Base-by-base conservation (phyloP, 371 early-diverging fungal genomes). In the Syncephalis plumigaleata region DNA sequence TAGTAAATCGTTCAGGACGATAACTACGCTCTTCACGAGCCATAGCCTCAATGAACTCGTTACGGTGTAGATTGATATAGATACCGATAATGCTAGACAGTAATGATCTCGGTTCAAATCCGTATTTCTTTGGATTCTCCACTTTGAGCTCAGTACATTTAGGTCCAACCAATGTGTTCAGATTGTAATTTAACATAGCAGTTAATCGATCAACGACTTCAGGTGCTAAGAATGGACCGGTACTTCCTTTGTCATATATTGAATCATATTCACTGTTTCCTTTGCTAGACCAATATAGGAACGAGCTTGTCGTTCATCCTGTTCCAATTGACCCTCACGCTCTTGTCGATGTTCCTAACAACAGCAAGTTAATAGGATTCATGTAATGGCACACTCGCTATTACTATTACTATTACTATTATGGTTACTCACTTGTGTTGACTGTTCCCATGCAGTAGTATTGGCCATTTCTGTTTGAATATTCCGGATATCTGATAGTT, bases 141-240 rank as follows among this genome's bases (percentile, higher is more conserved):
- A 92, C 92, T 56, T 85, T 90, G 22, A 99, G 72, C 38, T 87
- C 89, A 1, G 85, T 80, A 59, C 92, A 92, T 56, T 84, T 85
- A 4, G 93, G 93, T 1, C 98, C 98, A 3, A 89, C 96, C 46
- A 99, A 62, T 21, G 84, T 78, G 2, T 77, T 73, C 21, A 98
- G 67, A 53, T 94, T 95, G 60, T 86, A 93, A 61, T 98, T 87
- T 50, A 98, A 63, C 92, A 97, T 95, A 27, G 93, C 88, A 1
- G 95, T 97, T 47, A 98, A 70, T 11, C 93, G 75, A 49, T 83
- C 84, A 21, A 95, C 87, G 45, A 98, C 84, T 59, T 91, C 86
- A 5, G 81, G 70, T 8, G 78, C 80, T 65, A 94, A 61, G 67
- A 98, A 98, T 5, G 95, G 90, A 26, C 73, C 63, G 79, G 77